These are phyloP conservation scores for Cucurbita moschata DNA, from an alignment of 306 rosid species.

Conservation along the genomic window DNA sequence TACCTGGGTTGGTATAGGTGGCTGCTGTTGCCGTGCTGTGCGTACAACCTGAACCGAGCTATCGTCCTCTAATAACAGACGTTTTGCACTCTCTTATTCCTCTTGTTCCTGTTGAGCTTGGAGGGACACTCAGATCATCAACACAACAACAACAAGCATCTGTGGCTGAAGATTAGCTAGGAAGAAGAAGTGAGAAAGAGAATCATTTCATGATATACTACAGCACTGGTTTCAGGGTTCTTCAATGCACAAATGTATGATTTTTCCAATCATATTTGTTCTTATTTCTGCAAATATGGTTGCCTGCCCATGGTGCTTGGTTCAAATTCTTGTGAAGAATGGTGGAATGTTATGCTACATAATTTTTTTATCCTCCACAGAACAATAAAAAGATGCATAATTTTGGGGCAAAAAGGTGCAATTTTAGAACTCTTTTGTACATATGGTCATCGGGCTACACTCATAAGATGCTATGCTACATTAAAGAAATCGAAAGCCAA, in stretches of 20 bases:
- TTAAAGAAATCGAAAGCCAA: not conserved
- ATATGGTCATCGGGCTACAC: not conserved
- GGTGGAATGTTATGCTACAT: not conserved
- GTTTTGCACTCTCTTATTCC: constrained; percentile 87
- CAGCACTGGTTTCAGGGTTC: not conserved
- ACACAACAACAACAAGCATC: not conserved
- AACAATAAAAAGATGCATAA: not conserved
- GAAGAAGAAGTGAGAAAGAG: not conserved
- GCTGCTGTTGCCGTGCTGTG: constrained; percentile 96
- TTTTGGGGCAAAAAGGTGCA: not conserved
- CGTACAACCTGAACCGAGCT: constrained; percentile 90
- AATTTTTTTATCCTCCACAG: not conserved
- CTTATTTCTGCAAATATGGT: constrained; percentile 1
- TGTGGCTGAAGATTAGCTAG: not conserved
- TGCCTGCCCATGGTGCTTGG: not conserved
- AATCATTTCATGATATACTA: not conserved
- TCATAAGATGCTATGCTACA: not conserved
- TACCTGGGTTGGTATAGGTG: constrained; percentile 28
- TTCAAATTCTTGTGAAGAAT: not conserved
- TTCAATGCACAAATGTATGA: not conserved
- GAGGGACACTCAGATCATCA: constrained; percentile 58
- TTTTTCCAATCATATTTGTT: constrained; percentile 8
- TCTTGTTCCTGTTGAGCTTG: constrained; percentile 69
- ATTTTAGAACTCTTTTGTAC: not conserved
- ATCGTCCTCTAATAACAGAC: constrained; percentile 74